These are phyloP conservation scores for Phytophthora kernoviae DNA, from an alignment of 352 stramenopile genomes.

Conservation along the genomic window DNA sequence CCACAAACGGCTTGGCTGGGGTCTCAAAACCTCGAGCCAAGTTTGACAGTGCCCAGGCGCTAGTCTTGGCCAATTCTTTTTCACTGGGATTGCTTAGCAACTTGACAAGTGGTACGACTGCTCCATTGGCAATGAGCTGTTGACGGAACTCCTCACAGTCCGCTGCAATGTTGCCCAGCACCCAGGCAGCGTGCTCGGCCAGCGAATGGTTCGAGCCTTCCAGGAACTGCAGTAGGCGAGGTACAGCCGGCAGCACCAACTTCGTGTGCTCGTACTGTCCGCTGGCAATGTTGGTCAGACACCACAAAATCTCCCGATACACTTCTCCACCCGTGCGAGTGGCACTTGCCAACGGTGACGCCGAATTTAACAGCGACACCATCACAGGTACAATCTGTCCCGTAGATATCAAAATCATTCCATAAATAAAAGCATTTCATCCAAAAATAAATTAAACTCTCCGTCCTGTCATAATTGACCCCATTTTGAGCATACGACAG, in stretches of 20 bases:
- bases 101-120: slow-evolving; percentile 55
- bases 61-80: slow-evolving; percentile 53
- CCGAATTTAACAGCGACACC: slow-evolving; percentile 67
- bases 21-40: slow-evolving; percentile 80
- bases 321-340: slow-evolving; percentile 72
- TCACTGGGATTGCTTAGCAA: slow-evolving; percentile 38
- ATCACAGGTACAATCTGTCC: slow-evolving; percentile 74
- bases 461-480: background rate
- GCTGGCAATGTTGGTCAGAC: slow-evolving; percentile 83
- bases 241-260: slow-evolving; percentile 74
- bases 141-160: slow-evolving; percentile 88
- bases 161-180: slow-evolving; percentile 85
- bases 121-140: slow-evolving; percentile 69
- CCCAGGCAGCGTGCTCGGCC: slow-evolving; percentile 80
- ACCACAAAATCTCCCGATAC: slow-evolving; percentile 84
- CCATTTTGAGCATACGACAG: background rate
- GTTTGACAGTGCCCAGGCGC: slow-evolving; percentile 84
- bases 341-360: slow-evolving; percentile 63
- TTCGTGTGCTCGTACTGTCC: slow-evolving; percentile 87
- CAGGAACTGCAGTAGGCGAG: slow-evolving; percentile 74
- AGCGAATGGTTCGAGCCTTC: slow-evolving; percentile 60
- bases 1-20: slow-evolving; percentile 76
- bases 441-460: slow-evolving; percentile 8
- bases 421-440: background rate
- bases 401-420: slow-evolving; percentile 7